A percentile compares a stretch with the other conserved stretches of the same genome.
phyloP scores from a whole-genome alignment of 2,329 filamentous ascomycete species.

The Trichoderma brevicompactum region DNA sequence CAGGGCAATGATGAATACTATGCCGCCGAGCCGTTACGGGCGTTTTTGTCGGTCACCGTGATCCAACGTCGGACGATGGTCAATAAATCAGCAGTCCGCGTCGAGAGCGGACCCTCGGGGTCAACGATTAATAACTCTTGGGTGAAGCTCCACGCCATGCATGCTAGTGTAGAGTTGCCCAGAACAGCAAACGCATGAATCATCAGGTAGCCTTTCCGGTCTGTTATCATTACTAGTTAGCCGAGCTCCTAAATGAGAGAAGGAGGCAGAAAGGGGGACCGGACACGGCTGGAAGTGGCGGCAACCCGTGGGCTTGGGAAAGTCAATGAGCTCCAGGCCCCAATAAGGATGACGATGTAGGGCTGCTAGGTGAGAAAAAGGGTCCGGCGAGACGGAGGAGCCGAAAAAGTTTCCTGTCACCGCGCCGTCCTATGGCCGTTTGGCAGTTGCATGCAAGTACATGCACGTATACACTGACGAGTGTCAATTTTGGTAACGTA shows the following conservation, averaged over 20 bases:
- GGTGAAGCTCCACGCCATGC: not conserved
- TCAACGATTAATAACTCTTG: conserved; percentile 1
- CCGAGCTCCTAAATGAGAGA: not conserved
- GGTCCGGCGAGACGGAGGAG: not conserved
- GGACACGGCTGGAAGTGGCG: conserved; percentile 9
- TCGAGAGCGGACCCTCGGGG: no score
- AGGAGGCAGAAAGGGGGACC: not conserved
- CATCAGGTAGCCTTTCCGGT: no score
- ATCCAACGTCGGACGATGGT: not conserved
- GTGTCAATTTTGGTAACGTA: not conserved
- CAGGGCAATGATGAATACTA: not conserved
- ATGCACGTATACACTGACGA: not conserved
- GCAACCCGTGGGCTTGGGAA: not conserved
- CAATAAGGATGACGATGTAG: conserved; percentile 1
- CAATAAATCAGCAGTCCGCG: not conserved
- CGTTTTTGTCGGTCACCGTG: not conserved
- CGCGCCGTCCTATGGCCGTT: not conserved
- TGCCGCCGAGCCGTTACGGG: not conserved
- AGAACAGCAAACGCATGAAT: conserved; percentile 6
- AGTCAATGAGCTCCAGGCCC: not conserved
- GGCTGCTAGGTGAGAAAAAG: not conserved
- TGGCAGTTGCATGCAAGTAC: not conserved
- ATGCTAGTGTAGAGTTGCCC: not conserved
- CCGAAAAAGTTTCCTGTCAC: conserved; percentile 20
- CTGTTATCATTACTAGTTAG: not conserved